Evolutionary conservation across 768 basidiomycete species (phyloP).

Genomic region (Coprinopsis marcescibilis): DNA sequence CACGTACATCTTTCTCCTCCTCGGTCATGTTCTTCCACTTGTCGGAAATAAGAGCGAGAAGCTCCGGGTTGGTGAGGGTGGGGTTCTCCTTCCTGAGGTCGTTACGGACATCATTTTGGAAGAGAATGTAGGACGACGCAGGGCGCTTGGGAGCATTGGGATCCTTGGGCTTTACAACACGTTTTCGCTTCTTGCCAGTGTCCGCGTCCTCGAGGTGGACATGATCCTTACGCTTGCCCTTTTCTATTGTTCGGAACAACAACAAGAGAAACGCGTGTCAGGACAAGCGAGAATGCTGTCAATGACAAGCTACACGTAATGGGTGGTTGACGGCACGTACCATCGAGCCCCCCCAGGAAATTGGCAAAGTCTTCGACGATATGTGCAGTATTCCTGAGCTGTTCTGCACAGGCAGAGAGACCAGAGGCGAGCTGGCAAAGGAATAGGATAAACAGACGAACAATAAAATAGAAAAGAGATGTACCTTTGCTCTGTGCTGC

Average conservation of each 20-base stretch:
- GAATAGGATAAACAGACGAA: constrained; percentile 12
- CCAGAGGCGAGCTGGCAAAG: constrained; percentile 48
- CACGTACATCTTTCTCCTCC: constrained; percentile 69
- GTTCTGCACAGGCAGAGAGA: constrained; percentile 51
- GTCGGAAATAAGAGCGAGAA: constrained; percentile 65
- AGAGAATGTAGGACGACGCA: constrained; percentile 87
- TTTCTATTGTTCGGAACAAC: constrained; percentile 15
- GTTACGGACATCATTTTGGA: constrained; percentile 86
- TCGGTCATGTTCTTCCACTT: constrained; percentile 67
- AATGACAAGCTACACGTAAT: background rate
- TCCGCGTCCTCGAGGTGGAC: constrained; percentile 34
- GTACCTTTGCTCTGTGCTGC: constrained; percentile 30
- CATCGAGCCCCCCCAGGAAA: constrained; percentile 27
- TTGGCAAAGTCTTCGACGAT: constrained; percentile 57
- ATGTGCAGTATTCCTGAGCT: constrained; percentile 58
- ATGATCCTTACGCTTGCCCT: constrained; percentile 53
- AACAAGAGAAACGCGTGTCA: background rate
- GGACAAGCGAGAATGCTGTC: background rate
- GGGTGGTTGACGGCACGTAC: constrained; percentile 5
- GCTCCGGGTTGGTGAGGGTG: constrained; percentile 59
- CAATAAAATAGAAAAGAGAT: constrained; percentile 8
- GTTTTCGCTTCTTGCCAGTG: constrained; percentile 48
- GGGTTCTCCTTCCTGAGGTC: constrained; percentile 64
- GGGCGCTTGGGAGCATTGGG: constrained; percentile 95
- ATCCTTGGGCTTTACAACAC: constrained; percentile 69